These are phyloP conservation scores for Plantago rigida DNA, from an alignment of 305 asterid genomes.

Conservation along the genomic window DNA sequence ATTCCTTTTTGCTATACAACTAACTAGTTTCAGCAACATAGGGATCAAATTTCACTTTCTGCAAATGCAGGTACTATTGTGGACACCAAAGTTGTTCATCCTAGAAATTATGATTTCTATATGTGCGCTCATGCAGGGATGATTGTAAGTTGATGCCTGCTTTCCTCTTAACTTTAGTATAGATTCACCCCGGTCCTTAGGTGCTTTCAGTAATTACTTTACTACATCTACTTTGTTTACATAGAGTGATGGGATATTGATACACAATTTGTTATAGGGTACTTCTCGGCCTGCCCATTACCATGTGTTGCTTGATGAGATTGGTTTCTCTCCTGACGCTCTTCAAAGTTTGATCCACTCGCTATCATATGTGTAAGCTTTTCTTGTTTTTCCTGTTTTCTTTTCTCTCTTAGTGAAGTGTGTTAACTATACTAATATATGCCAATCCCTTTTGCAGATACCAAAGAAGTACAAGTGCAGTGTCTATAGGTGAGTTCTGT, in stretches of 20 bases:
- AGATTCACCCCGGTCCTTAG: not conserved
- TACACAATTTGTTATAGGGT: conserved; percentile 41
- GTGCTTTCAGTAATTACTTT: conserved; percentile 6
- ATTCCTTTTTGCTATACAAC: conserved; percentile 11
- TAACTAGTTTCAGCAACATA: conserved; percentile 9
- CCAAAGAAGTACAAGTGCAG: conserved; percentile 69
- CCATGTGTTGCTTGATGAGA: conserved; percentile 75
- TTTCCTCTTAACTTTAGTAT: conserved; percentile 4
- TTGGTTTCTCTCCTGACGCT: conserved; percentile 77
- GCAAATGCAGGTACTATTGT: conserved; percentile 63
- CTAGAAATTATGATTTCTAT: conserved; percentile 68
- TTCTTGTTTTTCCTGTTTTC: conserved; percentile 8
- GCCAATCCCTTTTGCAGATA: conserved; percentile 36
- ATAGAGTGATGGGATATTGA: not conserved
- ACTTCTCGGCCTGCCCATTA: conserved; percentile 81
- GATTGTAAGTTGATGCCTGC: conserved; percentile 44
- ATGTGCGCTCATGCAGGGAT: conserved; percentile 81
- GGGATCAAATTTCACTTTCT: conserved; percentile 21
- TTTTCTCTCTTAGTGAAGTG: conserved; percentile 7
- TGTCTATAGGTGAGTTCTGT: conserved; percentile 52
- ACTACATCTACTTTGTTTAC: not conserved
- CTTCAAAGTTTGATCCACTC: conserved; percentile 70
- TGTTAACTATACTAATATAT: conserved; percentile 1
- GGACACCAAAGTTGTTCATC: conserved; percentile 70
- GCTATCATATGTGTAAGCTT: conserved; percentile 70